phyloP scores from a whole-genome alignment of 2,329 filamentous ascomycete genomes.

The Phialocephala sp. region DNA sequence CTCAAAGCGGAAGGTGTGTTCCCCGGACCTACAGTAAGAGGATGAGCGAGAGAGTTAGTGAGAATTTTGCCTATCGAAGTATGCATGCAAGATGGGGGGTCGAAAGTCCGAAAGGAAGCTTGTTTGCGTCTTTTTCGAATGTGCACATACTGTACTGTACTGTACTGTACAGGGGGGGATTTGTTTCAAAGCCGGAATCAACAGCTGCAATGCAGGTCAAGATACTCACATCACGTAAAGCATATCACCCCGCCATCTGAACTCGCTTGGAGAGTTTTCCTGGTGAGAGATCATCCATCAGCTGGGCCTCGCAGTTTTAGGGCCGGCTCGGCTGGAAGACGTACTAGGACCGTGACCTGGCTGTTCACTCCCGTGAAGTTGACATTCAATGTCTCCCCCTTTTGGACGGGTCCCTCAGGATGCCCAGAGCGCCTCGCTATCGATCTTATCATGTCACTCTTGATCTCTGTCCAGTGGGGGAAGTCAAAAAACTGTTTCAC shows the following conservation, averaged over 20 bases:
- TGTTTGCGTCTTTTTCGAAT: too few relatives aligned
- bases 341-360: constrained; percentile 16
- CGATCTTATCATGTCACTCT: constrained; percentile 12
- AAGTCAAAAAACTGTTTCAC: constrained; percentile 25
- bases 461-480: constrained; percentile 17
- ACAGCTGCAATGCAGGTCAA: background rate
- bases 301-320: background rate
- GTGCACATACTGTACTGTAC: too few relatives aligned
- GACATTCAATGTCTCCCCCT: constrained; percentile 16
- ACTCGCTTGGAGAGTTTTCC: constrained; percentile 28
- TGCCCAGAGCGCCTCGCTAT: constrained; percentile 8
- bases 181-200: background rate
- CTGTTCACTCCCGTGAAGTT: constrained; percentile 20
- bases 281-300: constrained; percentile 9
- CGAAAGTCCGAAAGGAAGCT: too few relatives aligned
- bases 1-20: constrained; percentile 33
- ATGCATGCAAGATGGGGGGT: too few relatives aligned
- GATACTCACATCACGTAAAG: constrained; percentile 8
- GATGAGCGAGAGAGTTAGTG: constrained; percentile 9
- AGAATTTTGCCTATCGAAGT: too few relatives aligned
- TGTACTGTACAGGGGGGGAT: too few relatives aligned
- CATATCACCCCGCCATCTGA: constrained; percentile 6
- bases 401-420: constrained; percentile 15
- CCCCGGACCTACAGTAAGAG: constrained; percentile 31
- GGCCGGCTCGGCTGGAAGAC: background rate